These are phyloP conservation scores for Ophiobolus disseminans DNA, from an alignment of 2,329 filamentous ascomycete genomes.

Conservation along the genomic window DNA sequence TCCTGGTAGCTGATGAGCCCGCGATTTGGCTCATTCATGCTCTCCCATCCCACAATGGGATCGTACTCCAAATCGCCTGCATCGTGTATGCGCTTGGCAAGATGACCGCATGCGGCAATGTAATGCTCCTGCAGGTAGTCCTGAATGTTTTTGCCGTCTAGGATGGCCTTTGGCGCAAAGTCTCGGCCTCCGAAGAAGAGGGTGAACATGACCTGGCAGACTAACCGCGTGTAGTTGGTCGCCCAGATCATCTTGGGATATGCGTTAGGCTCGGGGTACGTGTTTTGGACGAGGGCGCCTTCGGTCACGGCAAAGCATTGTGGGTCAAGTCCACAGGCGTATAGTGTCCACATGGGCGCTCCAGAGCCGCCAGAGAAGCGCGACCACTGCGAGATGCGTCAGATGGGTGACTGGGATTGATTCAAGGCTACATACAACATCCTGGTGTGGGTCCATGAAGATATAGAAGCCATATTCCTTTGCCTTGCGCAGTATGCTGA, in stretches of 20 bases:
- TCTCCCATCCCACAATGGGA: constrained; percentile 94
- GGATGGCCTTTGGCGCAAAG: constrained; percentile 94
- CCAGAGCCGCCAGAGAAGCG: constrained; percentile 92
- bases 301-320: constrained; percentile 84
- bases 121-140: constrained; percentile 93
- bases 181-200: constrained; percentile 90
- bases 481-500: constrained; percentile 80
- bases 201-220: constrained; percentile 89
- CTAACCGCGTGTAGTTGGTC: constrained; percentile 91
- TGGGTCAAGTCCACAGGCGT: constrained; percentile 91
- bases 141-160: constrained; percentile 94
- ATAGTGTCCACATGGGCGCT: constrained; percentile 96
- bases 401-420: constrained; percentile 17
- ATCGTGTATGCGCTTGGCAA: constrained; percentile 85
- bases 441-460: constrained; percentile 99
- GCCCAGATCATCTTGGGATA: constrained; percentile 99
- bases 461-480: constrained; percentile 93
- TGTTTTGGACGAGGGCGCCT: constrained; percentile 94
- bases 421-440: constrained; percentile 71
- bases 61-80: constrained; percentile 87
- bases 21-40: constrained; percentile 91
- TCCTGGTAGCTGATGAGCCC: constrained; percentile 86
- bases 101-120: constrained; percentile 76
- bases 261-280: constrained; percentile 79
- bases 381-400: constrained; percentile 72